A percentile compares a stretch with the other conserved stretches of the same genome.
Evolutionary conservation across 108 stramenopile species (phyloP).

Genomic region (Conticribra weissflogii): DNA sequence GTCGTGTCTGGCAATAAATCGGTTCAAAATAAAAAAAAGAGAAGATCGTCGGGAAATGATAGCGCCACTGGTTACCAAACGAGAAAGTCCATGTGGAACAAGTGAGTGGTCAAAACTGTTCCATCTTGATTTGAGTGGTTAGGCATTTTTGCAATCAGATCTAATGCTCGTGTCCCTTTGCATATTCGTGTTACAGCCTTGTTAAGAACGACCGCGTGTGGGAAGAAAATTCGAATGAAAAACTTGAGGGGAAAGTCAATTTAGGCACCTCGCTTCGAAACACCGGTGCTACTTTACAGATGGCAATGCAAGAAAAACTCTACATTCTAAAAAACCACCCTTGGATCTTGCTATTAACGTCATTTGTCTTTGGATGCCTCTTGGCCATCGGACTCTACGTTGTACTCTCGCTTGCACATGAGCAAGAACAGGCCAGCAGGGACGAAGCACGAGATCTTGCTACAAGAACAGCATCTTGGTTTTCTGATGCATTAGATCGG

Average conservation of each 20-base stretch:
- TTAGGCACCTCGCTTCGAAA: background rate
- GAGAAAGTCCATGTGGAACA: background rate
- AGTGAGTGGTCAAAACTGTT: background rate
- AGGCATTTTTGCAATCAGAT: background rate
- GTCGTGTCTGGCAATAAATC: too few relatives aligned
- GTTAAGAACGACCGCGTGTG: background rate
- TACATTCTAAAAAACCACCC: background rate
- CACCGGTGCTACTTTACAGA: background rate
- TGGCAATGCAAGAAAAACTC: background rate
- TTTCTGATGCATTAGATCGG: constrained; percentile 40
- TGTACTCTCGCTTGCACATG: background rate
- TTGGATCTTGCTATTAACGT: background rate
- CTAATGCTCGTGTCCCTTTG: background rate
- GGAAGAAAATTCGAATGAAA: background rate
- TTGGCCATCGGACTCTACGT: background rate
- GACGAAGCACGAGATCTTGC: constrained; percentile 35
- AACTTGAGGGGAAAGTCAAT: background rate
- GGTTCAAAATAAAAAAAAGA: too few relatives aligned
- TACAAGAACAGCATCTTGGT: constrained; percentile 37
- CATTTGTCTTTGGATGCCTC: background rate
- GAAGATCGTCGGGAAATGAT: too few relatives aligned
- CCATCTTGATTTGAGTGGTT: too few relatives aligned
- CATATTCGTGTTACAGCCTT: background rate
- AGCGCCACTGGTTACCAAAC: too few relatives aligned
- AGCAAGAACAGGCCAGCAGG: background rate